A percentile compares a stretch with the other conserved stretches of the same genome.
phyloP scores from a whole-genome alignment of 768 basidiomycete genomes.

The Mycena rosella region DNA sequence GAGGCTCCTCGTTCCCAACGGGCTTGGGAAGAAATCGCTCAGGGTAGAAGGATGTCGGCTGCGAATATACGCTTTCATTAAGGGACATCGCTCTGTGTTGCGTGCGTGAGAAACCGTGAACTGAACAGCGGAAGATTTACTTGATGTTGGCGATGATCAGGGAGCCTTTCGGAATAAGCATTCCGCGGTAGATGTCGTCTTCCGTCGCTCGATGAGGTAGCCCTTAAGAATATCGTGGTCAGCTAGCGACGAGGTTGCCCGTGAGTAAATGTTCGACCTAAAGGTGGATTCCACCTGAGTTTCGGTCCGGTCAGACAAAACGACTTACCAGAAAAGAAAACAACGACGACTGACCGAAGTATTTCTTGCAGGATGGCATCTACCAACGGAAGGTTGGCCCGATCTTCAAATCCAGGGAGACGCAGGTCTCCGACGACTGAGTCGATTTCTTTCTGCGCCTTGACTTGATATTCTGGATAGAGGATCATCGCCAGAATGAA shows the following conservation, averaged over 20 bases:
- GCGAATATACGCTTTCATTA: slow-evolving; percentile 41
- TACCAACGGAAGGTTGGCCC: slow-evolving; percentile 39
- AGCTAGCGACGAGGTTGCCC: no score
- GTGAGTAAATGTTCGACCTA: no score
- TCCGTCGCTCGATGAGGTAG: no score
- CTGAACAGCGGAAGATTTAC: no score
- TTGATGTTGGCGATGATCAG: no score
- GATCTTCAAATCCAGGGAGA: slow-evolving; percentile 43
- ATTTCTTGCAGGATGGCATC: slow-evolving; percentile 19
- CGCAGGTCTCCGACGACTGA: slow-evolving; percentile 43
- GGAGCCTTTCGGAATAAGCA: no score
- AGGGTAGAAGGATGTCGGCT: slow-evolving; percentile 45
- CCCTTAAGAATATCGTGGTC: no score
- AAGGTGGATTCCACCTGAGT: no score
- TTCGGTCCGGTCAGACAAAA: no score
- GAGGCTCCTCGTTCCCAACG: no score
- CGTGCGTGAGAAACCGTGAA: no score
- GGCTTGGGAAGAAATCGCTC: slow-evolving; percentile 42
- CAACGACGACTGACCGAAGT: neutral
- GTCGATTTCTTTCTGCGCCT: slow-evolving; percentile 49
- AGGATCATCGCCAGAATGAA: slow-evolving; percentile 49
- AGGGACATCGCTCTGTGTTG: slow-evolving; percentile 42
- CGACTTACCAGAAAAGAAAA: neutral
- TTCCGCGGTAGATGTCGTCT: no score
- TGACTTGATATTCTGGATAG: slow-evolving; percentile 46